Conservation (phyloP, 2,329 filamentous ascomycete species). For the Corinectria fuckeliana region DNA sequence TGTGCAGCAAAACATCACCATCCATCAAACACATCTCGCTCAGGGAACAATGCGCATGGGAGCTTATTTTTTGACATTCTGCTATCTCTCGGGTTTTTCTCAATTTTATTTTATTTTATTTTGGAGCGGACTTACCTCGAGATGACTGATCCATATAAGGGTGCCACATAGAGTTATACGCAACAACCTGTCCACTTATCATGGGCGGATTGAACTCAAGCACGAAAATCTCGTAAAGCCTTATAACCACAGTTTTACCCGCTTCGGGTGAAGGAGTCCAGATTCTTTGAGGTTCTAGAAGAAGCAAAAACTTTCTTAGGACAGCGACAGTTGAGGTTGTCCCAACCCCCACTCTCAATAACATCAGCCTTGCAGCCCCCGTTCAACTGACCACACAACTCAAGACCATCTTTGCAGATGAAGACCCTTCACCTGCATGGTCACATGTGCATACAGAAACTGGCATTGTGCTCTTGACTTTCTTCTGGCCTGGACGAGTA, state of each 20-base stretch:
- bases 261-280: constrained; percentile 6
- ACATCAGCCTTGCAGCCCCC: constrained; percentile 8
- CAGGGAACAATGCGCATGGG: background rate
- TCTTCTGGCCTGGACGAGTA: constrained; percentile 1
- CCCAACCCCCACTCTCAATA: background rate
- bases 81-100: too few relatives aligned
- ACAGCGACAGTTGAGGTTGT: background rate
- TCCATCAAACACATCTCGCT: background rate
- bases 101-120: too few relatives aligned
- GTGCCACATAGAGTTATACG: background rate
- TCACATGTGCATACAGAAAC: constrained; percentile 8
- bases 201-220: background rate
- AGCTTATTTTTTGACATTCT: background rate
- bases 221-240: background rate
- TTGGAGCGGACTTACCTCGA: too few relatives aligned
- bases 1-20: background rate
- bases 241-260: constrained; percentile 1
- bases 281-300: constrained; percentile 14
- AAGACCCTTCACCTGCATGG: constrained; percentile 17
- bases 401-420: constrained; percentile 7
- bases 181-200: background rate
- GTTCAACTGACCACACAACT: constrained; percentile 6
- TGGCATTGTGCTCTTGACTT: background rate
- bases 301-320: background rate
- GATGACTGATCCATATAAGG: too few relatives aligned